Evolutionary conservation across 495 filamentous ascomycete species (phyloP).

Genomic region (Penicillium riverlandense): DNA sequence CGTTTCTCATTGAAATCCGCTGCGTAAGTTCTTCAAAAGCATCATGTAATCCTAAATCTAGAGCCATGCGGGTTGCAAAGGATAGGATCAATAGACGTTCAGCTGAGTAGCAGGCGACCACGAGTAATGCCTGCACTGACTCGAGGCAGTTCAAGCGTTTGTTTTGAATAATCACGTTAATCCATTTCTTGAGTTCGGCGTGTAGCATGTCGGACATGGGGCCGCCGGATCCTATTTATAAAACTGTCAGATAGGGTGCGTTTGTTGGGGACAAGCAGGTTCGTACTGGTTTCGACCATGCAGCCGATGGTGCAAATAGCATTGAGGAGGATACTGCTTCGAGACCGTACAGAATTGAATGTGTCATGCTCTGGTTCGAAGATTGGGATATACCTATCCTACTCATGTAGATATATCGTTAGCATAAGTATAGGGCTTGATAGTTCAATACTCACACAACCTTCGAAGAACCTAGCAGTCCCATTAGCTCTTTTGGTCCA

Average conservation of each 20-base stretch:
- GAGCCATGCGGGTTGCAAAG: constrained; percentile 40
- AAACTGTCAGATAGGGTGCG: not conserved
- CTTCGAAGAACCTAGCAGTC: constrained; percentile 33
- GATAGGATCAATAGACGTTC: constrained; percentile 39
- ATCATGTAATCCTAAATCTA: constrained; percentile 36
- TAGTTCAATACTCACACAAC: constrained; percentile 23
- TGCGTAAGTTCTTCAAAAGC: constrained; percentile 34
- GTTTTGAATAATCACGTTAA: constrained; percentile 39
- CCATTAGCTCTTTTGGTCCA: not conserved
- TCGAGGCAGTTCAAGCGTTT: constrained; percentile 30
- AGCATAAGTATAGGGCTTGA: no score
- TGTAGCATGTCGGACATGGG: constrained; percentile 31
- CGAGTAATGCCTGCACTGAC: constrained; percentile 41
- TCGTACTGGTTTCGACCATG: constrained; percentile 29
- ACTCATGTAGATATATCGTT: not conserved
- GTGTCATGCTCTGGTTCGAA: constrained; percentile 37
- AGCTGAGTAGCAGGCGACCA: constrained; percentile 41
- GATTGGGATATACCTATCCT: constrained; percentile 40
- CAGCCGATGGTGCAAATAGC: constrained; percentile 43
- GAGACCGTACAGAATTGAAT: constrained; percentile 29
- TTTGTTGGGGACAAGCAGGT: no score
- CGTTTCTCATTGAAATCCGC: constrained; percentile 19
- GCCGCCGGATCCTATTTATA: constrained; percentile 18
- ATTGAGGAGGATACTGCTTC: constrained; percentile 40
- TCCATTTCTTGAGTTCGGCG: constrained; percentile 35